Conservation (phyloP, 352 stramenopile species). For the Pythium coloratum region DNA sequence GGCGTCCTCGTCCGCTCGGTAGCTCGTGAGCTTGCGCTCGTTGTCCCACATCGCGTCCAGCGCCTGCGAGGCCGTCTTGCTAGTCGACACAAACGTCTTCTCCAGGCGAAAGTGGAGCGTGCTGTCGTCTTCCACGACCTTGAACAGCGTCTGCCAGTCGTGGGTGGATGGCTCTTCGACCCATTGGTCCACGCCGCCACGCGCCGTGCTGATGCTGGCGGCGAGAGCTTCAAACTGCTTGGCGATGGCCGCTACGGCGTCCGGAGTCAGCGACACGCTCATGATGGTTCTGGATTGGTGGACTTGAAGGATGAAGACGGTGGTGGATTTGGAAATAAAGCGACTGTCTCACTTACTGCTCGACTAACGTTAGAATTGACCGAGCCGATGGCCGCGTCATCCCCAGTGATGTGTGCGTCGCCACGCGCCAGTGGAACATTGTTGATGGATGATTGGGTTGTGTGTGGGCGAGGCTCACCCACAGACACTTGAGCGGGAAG, state of each 20-base stretch:
- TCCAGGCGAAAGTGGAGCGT: background rate
- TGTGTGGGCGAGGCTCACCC: too few species aligned
- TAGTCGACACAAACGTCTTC: background rate
- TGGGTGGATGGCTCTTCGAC: background rate
- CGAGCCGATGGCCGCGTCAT: background rate
- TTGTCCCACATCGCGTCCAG: background rate
- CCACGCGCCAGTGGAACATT: too few species aligned
- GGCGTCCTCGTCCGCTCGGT: background rate
- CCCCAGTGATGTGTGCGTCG: background rate
- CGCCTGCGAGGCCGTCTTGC: background rate
- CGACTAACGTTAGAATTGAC: too few species aligned
- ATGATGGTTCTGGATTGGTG: background rate
- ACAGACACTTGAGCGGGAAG: too few species aligned
- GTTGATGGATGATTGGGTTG: too few species aligned
- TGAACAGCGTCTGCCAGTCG: background rate
- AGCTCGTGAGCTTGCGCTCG: slow-evolving; percentile 1
- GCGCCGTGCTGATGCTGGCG: background rate
- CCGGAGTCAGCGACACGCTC: background rate
- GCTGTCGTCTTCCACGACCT: slow-evolving; percentile 1
- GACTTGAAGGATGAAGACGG: background rate
- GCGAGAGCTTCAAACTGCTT: background rate
- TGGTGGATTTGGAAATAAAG: background rate
- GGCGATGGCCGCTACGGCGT: background rate
- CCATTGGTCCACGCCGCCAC: slow-evolving; percentile 1
- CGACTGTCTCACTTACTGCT: background rate